Base-by-base conservation (phyloP, 495 filamentous ascomycete species). In the Diplogelasinospora grovesii region DNA sequence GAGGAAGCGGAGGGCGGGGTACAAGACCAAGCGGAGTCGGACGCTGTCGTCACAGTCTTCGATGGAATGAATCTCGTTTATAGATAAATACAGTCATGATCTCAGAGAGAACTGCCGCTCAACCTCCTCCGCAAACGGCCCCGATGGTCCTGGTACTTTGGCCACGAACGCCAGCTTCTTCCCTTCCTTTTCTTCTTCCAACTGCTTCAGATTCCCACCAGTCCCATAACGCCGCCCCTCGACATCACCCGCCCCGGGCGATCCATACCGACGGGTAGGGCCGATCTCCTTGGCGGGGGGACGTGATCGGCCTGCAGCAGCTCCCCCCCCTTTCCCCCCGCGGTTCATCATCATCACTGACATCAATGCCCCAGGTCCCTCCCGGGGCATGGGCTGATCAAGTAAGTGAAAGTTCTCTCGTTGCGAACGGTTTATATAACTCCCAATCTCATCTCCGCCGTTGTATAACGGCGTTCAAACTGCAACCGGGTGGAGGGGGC, bases 391-490 rank as follows among this genome's bases (percentile, higher is more conserved):
- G 65, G 10, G 43, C 36, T n/a, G 16, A 86, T 63, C 59, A 88
- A 56, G 42, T 82, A 84, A 37, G 69, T 57, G 49, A 90, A 94
- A 48, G 87, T 89, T 22, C 45, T 43, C 23, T 64, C 52, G 41
- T 71, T 65, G 0, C n/a, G n/a, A n/a, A n/a, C n/a, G 86, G 86
- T 65, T 90, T 92, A 56, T 90, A 92, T n/a, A n/a, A n/a, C n/a
- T n/a, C n/a, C n/a, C 6, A 63, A 68, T 8, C 86, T 83, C 23
- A 89, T 75, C 28, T 82, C 74, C 64, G 89, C 70, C 7, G 86
- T 86, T 11, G 85, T 88, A 57, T 81, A 78, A 86, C 66, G 10
- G 71, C 71, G 49, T 86, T 82, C 42, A 90, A 89, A 3, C 43
- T n/a, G n/a, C 32, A 0, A 63, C 65, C 19, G 51, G 49, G 5